These are phyloP conservation scores for Daldinia decipiens DNA, from an alignment of 495 filamentous ascomycete genomes.

Conservation along the genomic window DNA sequence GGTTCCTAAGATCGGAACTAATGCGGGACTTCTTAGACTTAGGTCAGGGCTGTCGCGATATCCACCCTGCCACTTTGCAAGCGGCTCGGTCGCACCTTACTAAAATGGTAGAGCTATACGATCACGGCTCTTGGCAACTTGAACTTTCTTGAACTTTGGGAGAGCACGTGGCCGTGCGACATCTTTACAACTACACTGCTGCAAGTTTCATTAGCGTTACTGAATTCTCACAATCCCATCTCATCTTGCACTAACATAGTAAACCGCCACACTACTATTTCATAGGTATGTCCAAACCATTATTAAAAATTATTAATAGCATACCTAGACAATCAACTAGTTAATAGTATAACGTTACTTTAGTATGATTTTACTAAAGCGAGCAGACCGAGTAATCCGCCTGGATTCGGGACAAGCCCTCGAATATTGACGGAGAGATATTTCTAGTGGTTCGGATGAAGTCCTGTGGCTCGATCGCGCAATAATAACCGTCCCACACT, in stretches of 20 bases:
- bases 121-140: neutral
- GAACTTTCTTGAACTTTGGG: neutral
- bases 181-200: neutral
- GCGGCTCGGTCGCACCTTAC: conserved; percentile 1
- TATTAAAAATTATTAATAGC: neutral
- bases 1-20: neutral
- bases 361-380: neutral
- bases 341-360: neutral
- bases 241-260: neutral
- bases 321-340: neutral
- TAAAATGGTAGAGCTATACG: neutral
- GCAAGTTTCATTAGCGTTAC: neutral
- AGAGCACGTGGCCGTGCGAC: conserved; percentile 11
- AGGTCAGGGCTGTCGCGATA: conserved; percentile 1
- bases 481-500: neutral
- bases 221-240: neutral
- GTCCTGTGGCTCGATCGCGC: conserved; percentile 1
- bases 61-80: neutral
- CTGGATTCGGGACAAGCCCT: neutral
- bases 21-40: neutral
- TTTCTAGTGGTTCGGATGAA: neutral
- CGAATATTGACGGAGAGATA: neutral
- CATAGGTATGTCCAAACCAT: too few species aligned
- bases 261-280: neutral
- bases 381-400: neutral